Evolutionary conservation across 176 grass and related monocot species (phyloP).

Genomic region (Oryza brachyantha): DNA sequence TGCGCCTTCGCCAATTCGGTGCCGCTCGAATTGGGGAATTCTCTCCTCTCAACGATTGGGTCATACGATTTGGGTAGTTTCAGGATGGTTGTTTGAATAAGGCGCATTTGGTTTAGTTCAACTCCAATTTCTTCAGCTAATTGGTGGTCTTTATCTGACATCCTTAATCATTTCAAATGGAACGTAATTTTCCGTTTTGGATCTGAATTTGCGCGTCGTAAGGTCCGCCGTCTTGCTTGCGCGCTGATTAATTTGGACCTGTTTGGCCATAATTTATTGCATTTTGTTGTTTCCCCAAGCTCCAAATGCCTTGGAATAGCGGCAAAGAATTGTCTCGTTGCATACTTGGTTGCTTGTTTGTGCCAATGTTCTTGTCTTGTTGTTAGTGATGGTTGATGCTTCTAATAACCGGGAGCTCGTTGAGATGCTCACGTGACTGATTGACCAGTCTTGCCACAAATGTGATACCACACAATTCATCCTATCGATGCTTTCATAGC

Average conservation of each 20-base stretch:
- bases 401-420: background rate
- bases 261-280: background rate
- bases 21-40: background rate
- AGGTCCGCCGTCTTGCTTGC: background rate
- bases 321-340: background rate
- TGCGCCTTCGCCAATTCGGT: background rate
- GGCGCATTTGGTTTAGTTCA: background rate
- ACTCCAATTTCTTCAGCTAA: background rate
- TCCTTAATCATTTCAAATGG: too few relatives aligned
- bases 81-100: background rate
- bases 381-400: background rate
- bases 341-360: background rate
- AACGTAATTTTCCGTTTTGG: background rate
- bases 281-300: slow-evolving; percentile 10
- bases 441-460: background rate
- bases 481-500: background rate
- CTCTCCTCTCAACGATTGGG: background rate
- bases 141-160: background rate
- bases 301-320: slow-evolving; percentile 23
- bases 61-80: background rate
- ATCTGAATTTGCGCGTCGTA: slow-evolving; percentile 15
- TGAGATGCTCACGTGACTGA: background rate
- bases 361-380: slow-evolving; percentile 15
- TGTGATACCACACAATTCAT: background rate
- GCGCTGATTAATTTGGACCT: background rate